Evolutionary conservation across 2,329 filamentous ascomycete species (phyloP), one percentile per base, ranked within the genome.

Genomic region (Pseudogymnoascus sp.): DNA sequence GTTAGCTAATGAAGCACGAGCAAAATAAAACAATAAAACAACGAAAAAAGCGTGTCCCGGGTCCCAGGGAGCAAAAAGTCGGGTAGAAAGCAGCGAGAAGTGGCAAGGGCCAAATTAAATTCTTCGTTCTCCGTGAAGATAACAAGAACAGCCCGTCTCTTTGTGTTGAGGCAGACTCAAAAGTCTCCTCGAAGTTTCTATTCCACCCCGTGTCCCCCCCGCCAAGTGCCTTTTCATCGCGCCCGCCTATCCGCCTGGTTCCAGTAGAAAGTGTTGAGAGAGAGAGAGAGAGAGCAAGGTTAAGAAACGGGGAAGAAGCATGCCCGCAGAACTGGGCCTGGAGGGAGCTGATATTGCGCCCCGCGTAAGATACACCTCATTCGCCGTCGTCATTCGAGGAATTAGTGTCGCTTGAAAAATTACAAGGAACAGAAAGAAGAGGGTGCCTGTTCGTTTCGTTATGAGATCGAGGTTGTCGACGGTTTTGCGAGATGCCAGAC

Each of bases 391-490:
- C 59, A 60, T 38, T 38, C 59, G 33, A 60, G 59, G 59, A 36
- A 40, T 60, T 60, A 60, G 10, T 60, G 59, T 60, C 59, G 59
- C 59, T 60, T 60, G 59, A 60, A 40, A 60, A 57, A 57, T 57
- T 57, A 28, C 59, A 60, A 40, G 59, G 36, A 60, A 60, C 59
- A 60, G 38, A 60, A 60, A 36, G 59, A 36, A 60, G 59, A 60
- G 33, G 26, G 47, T 33, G 59, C 15, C 57, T 60, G 57, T 60
- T 35, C 59, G 59, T 60, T 36, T 60, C 59, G 59, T 36, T 40
- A 60, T 60, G 33, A 57, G 47, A 40, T 60, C 33, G 59, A 60
- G 59, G 23, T 36, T 28, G 33, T 60, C 36, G 59, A 60, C 33
- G 33, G 36, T 40, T 19, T 60, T 57, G 33, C 19, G 33, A 36